Evolutionary conservation across 768 basidiomycete genomes (phyloP).

Genomic region (Suillus fuscotomentosus): DNA sequence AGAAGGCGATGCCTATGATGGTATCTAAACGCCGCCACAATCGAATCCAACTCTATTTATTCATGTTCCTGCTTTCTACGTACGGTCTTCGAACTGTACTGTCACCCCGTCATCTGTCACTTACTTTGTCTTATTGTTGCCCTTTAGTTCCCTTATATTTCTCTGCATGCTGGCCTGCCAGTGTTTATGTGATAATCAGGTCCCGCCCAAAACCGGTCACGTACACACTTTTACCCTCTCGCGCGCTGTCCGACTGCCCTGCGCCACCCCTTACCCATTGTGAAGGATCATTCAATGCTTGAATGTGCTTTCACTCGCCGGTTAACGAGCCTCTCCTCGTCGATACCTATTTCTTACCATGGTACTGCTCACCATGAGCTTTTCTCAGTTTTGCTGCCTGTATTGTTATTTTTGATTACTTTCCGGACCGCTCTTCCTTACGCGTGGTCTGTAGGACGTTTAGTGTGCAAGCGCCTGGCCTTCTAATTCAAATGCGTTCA

Average conservation of each 20-base stretch:
- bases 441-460: neutral
- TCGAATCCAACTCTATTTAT: slow-evolving; percentile 2
- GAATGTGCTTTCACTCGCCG: slow-evolving; percentile 27
- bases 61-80: slow-evolving; percentile 12
- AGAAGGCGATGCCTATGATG: slow-evolving; percentile 68
- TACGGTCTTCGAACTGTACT: slow-evolving; percentile 17
- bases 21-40: slow-evolving; percentile 42
- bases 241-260: slow-evolving; percentile 14
- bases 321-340: slow-evolving; percentile 37
- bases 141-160: slow-evolving; percentile 5
- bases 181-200: slow-evolving; percentile 23
- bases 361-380: neutral
- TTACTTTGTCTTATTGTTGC: slow-evolving; percentile 26
- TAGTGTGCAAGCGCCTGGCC: neutral
- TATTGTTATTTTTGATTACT: neutral
- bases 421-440: neutral
- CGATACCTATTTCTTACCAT: slow-evolving; percentile 22
- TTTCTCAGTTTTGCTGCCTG: neutral
- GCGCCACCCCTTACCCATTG: slow-evolving; percentile 5
- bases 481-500: neutral
- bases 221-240: neutral
- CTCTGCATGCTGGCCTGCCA: slow-evolving; percentile 20
- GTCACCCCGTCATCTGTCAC: slow-evolving; percentile 12
- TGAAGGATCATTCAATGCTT: slow-evolving; percentile 19
- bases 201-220: slow-evolving; percentile 26